Conservation (phyloP, 176 grass and related monocot genomes). For the Ampelocalamus luodianensis region DNA sequence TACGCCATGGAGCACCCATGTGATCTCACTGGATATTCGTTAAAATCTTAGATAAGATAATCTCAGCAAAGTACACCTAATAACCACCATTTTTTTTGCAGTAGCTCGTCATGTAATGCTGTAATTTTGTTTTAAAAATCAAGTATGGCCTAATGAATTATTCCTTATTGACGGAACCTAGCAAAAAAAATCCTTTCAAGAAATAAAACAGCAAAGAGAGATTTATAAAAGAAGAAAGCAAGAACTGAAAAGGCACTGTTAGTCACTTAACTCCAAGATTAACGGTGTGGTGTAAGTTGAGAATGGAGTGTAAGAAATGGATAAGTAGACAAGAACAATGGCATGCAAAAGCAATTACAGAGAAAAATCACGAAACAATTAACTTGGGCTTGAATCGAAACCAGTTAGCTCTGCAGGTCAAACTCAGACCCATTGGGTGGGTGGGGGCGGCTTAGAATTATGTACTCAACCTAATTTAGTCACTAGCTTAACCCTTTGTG, state of each 20-base stretch:
- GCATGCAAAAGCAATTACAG: not conserved
- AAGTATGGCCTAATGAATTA: not conserved
- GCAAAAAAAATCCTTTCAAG: not conserved
- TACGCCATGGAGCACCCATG: slow-evolving; percentile 47
- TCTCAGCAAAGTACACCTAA: slow-evolving; percentile 33
- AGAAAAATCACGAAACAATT: not conserved
- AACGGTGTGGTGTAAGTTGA: not conserved
- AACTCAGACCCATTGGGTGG: not conserved
- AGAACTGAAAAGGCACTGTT: not conserved
- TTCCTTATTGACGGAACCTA: not conserved
- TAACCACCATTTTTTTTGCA: not conserved
- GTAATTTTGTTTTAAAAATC: not conserved
- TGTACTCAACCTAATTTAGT: not conserved
- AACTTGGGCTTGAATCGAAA: not conserved
- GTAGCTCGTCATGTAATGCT: not conserved
- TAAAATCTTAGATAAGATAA: slow-evolving; percentile 30
- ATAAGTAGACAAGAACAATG: not conserved
- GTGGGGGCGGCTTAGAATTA: not conserved
- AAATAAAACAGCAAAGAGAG: not conserved
- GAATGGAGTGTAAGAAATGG: not conserved
- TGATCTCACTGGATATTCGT: slow-evolving; percentile 39
- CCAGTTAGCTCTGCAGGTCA: not conserved
- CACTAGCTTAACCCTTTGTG: not conserved
- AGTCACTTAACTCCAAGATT: not conserved
- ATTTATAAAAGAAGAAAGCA: not conserved